A percentile compares a stretch with the other conserved stretches of the same genome.
These are phyloP conservation scores for Poa pratensis DNA, from an alignment of 176 grass and related monocot species.

Conservation along the genomic window DNA sequence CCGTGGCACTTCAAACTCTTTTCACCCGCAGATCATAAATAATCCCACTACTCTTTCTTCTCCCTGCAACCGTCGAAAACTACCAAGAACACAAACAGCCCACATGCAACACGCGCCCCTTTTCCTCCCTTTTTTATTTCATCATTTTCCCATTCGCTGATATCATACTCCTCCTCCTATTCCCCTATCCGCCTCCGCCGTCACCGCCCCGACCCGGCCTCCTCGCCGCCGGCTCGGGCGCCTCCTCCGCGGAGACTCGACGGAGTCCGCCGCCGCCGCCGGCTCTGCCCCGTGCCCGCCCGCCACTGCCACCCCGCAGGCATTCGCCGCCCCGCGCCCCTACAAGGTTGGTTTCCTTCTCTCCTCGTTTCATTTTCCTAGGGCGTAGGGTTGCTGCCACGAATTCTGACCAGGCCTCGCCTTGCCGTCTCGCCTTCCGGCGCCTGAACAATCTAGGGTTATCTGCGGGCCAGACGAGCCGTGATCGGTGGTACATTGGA, in stretches of 20 bases:
- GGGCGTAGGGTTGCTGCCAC: background rate
- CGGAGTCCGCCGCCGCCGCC: background rate
- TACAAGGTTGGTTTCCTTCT: constrained; percentile 25
- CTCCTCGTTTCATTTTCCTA: background rate
- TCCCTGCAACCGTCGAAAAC: no score
- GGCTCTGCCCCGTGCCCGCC: background rate
- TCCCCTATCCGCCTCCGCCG: constrained; percentile 49
- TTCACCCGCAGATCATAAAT: background rate
- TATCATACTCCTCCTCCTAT: constrained; percentile 32
- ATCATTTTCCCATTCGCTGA: constrained; percentile 7
- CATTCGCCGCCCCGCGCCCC: constrained; percentile 38
- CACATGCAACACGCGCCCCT: background rate
- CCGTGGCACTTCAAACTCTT: no score
- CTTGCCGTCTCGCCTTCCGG: background rate
- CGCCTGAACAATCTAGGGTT: constrained; percentile 48
- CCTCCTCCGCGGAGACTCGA: background rate
- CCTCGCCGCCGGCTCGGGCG: constrained; percentile 25
- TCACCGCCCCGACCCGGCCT: constrained; percentile 36
- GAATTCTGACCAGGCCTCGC: constrained; percentile 10
- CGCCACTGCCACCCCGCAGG: background rate
- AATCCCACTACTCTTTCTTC: background rate
- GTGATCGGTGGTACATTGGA: constrained; percentile 53
- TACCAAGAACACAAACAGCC: background rate
- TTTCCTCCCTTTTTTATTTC: background rate
- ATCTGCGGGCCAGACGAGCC: background rate